phyloP scores from a whole-genome alignment of 2,329 filamentous ascomycete species.

The Stagonosporopsis rhizophila region DNA sequence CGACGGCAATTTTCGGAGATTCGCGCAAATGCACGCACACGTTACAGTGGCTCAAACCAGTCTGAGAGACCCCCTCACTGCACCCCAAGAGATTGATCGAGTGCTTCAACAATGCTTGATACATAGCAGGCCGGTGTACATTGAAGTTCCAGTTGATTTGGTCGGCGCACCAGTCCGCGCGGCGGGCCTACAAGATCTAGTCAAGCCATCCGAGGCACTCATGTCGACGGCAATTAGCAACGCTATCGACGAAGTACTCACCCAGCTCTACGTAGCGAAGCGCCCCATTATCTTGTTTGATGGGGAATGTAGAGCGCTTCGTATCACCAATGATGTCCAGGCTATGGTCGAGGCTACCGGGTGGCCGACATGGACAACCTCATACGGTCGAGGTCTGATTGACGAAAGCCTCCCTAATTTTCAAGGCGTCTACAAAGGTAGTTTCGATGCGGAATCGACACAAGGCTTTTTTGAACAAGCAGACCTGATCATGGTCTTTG shows the following conservation, averaged over 20 bases:
- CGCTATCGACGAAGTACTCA: conserved; percentile 48
- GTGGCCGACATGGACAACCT: conserved; percentile 58
- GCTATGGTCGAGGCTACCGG: conserved; percentile 53
- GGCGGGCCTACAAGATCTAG: conserved; percentile 35
- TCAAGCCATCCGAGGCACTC: conserved; percentile 5
- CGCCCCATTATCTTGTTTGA: conserved; percentile 62
- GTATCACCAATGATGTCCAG: conserved; percentile 54
- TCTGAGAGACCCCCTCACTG: conserved; percentile 54
- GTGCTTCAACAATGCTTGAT: conserved; percentile 59
- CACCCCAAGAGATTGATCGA: conserved; percentile 60
- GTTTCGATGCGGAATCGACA: conserved; percentile 46
- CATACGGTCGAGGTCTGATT: conserved; percentile 60
- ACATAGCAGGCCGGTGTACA: conserved; percentile 63
- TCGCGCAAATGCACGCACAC: conserved; percentile 58
- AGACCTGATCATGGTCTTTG: conserved; percentile 57
- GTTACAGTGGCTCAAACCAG: conserved; percentile 61
- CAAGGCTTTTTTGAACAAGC: conserved; percentile 50
- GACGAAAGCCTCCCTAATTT: conserved; percentile 58
- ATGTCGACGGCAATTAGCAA: conserved; percentile 34
- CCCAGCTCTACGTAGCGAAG: conserved; percentile 55
- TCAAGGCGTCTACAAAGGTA: conserved; percentile 58
- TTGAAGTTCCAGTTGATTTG: conserved; percentile 64
- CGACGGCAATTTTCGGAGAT: conserved; percentile 62
- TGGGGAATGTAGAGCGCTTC: conserved; percentile 55
- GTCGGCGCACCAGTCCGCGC: conserved; percentile 50